These are phyloP conservation scores for Hypoxylon sp. DNA, from an alignment of 2,329 filamentous ascomycete species.

Conservation along the genomic window DNA sequence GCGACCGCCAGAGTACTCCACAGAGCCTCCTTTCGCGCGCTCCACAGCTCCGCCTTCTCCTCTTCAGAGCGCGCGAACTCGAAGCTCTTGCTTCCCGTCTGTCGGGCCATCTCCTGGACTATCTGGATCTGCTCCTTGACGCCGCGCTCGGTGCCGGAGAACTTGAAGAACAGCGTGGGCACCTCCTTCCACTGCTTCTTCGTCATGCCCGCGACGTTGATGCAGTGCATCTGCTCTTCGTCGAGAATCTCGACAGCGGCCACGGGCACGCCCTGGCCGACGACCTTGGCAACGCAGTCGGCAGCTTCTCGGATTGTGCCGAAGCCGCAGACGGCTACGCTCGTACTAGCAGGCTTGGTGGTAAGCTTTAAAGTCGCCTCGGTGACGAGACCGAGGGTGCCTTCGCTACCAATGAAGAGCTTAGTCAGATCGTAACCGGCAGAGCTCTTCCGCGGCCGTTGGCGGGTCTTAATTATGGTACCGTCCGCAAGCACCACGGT, in stretches of 20 bases:
- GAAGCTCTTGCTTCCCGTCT: conserved; percentile 76
- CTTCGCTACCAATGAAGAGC: conserved; percentile 84
- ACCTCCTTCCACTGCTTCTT: conserved; percentile 72
- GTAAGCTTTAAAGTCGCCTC: conserved; percentile 84
- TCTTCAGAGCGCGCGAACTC: conserved; percentile 80
- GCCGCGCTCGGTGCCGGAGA: conserved; percentile 72
- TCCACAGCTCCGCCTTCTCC: conserved; percentile 85
- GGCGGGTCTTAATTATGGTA: conserved; percentile 83
- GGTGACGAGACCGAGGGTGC: conserved; percentile 84
- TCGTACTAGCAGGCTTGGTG: conserved; percentile 79
- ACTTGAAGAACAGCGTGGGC: conserved; percentile 81
- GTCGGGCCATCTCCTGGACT: conserved; percentile 53
- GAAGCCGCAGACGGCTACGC: conserved; percentile 74
- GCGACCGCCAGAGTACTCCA: conserved; percentile 82
- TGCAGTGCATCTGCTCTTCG: conserved; percentile 79
- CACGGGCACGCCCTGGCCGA: conserved; percentile 79
- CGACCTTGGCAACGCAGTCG: conserved; percentile 79
- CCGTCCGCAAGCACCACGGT: conserved; percentile 88
- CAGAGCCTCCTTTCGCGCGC: conserved; percentile 84
- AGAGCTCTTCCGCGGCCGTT: conserved; percentile 82
- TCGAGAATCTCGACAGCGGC: conserved; percentile 85
- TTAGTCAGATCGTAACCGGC: conserved; percentile 87
- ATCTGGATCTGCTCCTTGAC: conserved; percentile 82
- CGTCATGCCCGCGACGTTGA: conserved; percentile 70
- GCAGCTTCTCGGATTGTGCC: conserved; percentile 72